Percentiles rank a stretch among this genome's conserved stretches.
These are phyloP conservation scores for Phytophthora hibernalis DNA, from an alignment of 352 stramenopile genomes.

Conservation along the genomic window DNA sequence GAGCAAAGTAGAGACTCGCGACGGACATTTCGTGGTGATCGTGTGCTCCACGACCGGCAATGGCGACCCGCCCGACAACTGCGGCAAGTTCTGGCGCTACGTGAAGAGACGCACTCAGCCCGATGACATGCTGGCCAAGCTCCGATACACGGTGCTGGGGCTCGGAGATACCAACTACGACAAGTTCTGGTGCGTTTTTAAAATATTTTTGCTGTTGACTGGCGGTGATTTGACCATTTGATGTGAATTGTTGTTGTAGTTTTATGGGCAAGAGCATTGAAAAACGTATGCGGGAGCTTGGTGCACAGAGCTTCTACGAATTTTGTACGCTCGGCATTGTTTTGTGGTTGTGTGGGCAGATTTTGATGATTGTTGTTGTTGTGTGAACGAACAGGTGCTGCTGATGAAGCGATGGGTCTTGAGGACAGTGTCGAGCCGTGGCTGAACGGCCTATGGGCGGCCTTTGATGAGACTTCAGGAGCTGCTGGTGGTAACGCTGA, in stretches of 20 bases:
- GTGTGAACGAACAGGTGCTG: constrained; percentile 56
- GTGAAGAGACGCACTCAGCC: constrained; percentile 90
- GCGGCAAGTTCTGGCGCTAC: constrained; percentile 92
- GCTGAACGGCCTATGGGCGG: constrained; percentile 65
- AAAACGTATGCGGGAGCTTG: constrained; percentile 88
- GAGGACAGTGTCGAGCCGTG: constrained; percentile 96
- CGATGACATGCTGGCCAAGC: constrained; percentile 73
- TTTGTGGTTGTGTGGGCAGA: neutral
- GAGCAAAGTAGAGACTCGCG: constrained; percentile 49
- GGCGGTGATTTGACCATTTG: constrained; percentile 4
- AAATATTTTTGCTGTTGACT: neutral
- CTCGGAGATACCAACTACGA: constrained; percentile 98
- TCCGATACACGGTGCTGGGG: constrained; percentile 90
- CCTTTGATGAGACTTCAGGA: constrained; percentile 51
- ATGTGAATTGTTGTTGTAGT: constrained; percentile 28
- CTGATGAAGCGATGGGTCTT: constrained; percentile 94
- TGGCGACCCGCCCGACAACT: constrained; percentile 95
- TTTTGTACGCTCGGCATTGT: constrained; percentile 44
- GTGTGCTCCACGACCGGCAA: constrained; percentile 96
- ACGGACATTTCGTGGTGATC: constrained; percentile 76
- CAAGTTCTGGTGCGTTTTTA: constrained; percentile 89
- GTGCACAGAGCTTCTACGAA: constrained; percentile 80
- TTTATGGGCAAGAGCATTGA: constrained; percentile 92
- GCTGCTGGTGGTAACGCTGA: neutral
- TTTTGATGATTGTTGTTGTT: constrained; percentile 5